Percentiles rank a stretch among this genome's conserved stretches.
phyloP scores from a whole-genome alignment of 2,329 filamentous ascomycete species.

The Rhexocercosporidium sp. region DNA sequence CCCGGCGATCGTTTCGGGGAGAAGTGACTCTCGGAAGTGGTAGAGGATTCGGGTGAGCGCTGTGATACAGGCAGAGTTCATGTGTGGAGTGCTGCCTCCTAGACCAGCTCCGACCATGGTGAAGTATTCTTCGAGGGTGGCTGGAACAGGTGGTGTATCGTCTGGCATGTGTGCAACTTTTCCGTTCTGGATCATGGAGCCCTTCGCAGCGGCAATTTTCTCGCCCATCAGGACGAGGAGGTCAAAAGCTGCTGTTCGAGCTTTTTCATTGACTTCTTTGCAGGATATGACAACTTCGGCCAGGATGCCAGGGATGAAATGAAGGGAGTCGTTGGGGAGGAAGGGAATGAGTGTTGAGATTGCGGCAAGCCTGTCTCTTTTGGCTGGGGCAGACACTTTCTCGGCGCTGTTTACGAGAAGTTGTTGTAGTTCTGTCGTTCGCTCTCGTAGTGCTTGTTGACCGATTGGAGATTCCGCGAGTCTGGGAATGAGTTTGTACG shows the following conservation, averaged over 20 bases:
- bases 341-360: conserved; percentile 81
- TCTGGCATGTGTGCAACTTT: conserved; percentile 87
- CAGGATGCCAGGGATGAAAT: conserved; percentile 91
- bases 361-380: conserved; percentile 84
- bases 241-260: conserved; percentile 86
- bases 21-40: conserved; percentile 79
- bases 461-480: conserved; percentile 83
- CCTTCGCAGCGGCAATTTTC: conserved; percentile 70
- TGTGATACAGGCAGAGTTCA: conserved; percentile 97
- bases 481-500: conserved; percentile 95
- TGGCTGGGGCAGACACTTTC: conserved; percentile 84
- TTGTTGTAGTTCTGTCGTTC: conserved; percentile 79
- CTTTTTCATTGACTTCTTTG: conserved; percentile 97
- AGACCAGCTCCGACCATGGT: conserved; percentile 98
- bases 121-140: conserved; percentile 92
- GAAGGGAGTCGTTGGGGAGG: conserved; percentile 77
- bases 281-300: conserved; percentile 95
- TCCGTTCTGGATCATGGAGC: conserved; percentile 80
- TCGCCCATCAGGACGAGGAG: conserved; percentile 87
- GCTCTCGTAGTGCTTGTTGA: conserved; percentile 74
- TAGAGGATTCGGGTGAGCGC: conserved; percentile 92
- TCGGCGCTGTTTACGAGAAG: conserved; percentile 80
- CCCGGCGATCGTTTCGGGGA: conserved; percentile 74
- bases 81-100: conserved; percentile 90
- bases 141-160: conserved; percentile 76